A percentile compares a stretch with the other conserved stretches of the same genome.
phyloP scores from a whole-genome alignment of 768 basidiomycete species.

The Russula olivacea region DNA sequence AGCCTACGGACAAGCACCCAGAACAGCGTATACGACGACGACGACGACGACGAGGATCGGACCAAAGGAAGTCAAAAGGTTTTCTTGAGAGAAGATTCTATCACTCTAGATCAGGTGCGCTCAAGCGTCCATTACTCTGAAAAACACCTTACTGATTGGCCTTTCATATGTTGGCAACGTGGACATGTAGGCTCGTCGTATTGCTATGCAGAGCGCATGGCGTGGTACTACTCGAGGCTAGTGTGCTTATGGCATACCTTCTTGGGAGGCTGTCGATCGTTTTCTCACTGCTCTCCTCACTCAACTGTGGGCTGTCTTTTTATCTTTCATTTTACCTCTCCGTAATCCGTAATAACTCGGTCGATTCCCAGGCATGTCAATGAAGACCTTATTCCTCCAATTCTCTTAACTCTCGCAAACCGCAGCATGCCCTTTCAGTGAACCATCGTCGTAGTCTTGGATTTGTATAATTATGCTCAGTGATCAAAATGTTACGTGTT shows the following conservation, averaged over 20 bases:
- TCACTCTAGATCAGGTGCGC: slow-evolving; percentile 86
- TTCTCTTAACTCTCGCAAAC: slow-evolving; percentile 9
- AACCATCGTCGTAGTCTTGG: slow-evolving; percentile 20
- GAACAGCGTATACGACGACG: slow-evolving; percentile 55
- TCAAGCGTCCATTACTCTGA: neutral
- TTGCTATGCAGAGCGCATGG: slow-evolving; percentile 89
- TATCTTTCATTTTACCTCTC: neutral
- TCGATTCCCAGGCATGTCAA: slow-evolving; percentile 12
- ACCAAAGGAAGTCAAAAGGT: slow-evolving; percentile 59
- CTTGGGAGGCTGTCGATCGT: slow-evolving; percentile 10
- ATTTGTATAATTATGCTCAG: slow-evolving; percentile 24
- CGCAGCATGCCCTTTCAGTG: slow-evolving; percentile 15
- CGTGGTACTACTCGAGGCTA: slow-evolving; percentile 57
- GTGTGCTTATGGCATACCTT: slow-evolving; percentile 8
- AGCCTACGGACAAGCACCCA: slow-evolving; percentile 50
- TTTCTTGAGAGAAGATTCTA: slow-evolving; percentile 74
- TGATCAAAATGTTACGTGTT: slow-evolving; percentile 13
- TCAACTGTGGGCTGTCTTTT: slow-evolving; percentile 6
- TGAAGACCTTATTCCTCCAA: slow-evolving; percentile 17
- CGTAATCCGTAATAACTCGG: neutral
- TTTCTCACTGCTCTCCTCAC: slow-evolving; percentile 16
- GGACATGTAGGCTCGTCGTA: slow-evolving; percentile 59
- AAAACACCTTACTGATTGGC: slow-evolving; percentile 1
- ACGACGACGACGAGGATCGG: slow-evolving; percentile 64
- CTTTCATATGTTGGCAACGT: neutral